Conservation (phyloP, 2,329 filamentous ascomycete genomes). For the Fusarium pininemorale region DNA sequence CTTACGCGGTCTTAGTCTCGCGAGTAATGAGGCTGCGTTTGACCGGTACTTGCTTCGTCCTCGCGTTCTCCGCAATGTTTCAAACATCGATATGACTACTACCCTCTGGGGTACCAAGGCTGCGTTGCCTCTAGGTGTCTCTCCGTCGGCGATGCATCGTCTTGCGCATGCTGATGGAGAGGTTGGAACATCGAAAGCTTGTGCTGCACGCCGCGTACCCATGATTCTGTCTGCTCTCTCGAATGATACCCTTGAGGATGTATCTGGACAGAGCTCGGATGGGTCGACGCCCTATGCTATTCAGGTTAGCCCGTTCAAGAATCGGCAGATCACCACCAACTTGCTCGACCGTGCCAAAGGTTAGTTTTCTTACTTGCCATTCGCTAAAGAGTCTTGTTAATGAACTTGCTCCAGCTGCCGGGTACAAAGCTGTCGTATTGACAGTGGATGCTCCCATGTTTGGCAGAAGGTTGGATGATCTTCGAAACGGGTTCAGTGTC, state of each 20-base stretch:
- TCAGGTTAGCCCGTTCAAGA: background rate
- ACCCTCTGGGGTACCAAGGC: background rate
- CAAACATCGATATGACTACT: background rate
- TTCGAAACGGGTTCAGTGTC: background rate
- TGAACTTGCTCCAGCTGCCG: background rate
- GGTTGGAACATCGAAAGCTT: background rate
- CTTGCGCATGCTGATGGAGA: background rate
- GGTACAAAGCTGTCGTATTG: background rate
- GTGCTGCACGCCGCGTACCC: background rate
- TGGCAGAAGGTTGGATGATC: background rate
- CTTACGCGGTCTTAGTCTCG: background rate
- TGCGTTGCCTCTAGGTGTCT: background rate
- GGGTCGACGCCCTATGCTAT: background rate
- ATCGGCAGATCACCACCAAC: background rate
- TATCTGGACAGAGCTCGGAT: background rate
- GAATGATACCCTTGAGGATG: background rate
- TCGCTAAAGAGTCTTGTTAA: background rate
- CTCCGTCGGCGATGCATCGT: background rate
- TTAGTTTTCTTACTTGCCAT: background rate
- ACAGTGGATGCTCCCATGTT: slow-evolving; percentile 1
- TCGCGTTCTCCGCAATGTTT: background rate
- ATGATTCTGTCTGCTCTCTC: background rate
- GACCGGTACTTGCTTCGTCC: background rate
- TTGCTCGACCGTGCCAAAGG: background rate
- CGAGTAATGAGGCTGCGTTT: background rate